A percentile compares a stretch with the other conserved stretches of the same genome.
Evolutionary conservation across 768 basidiomycete species (phyloP).

Genomic region (Tricholoma sp.): DNA sequence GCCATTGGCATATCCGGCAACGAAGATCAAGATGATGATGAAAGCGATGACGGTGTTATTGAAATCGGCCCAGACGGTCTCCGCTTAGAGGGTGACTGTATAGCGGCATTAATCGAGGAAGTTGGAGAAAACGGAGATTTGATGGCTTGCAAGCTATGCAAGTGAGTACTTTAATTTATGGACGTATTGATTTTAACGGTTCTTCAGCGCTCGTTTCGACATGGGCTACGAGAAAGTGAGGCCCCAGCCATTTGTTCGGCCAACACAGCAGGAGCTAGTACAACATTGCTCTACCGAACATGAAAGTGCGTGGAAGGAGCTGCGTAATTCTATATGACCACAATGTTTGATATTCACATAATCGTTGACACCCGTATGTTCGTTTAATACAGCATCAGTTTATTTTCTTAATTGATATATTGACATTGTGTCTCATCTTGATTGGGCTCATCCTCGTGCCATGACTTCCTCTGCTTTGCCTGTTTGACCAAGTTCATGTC

Average conservation of each 20-base stretch:
- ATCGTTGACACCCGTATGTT: background rate
- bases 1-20: constrained; percentile 2
- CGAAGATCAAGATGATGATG: constrained; percentile 20
- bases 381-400: background rate
- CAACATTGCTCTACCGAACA: constrained; percentile 47
- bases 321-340: constrained; percentile 22
- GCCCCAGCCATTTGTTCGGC: constrained; percentile 31
- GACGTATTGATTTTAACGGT: background rate
- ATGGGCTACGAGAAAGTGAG: constrained; percentile 21
- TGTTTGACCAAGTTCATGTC: background rate
- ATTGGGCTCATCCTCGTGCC: background rate
- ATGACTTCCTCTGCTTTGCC: background rate
- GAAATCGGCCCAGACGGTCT: constrained; percentile 39
- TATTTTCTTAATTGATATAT: background rate
- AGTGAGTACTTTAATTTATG: constrained; percentile 32
- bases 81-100: constrained; percentile 33
- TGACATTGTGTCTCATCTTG: background rate
- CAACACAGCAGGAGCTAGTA: constrained; percentile 38
- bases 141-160: constrained; percentile 45
- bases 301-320: constrained; percentile 40
- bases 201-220: constrained; percentile 30
- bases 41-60: constrained; percentile 29
- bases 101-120: constrained; percentile 37
- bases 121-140: constrained; percentile 22
- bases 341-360: background rate